These are phyloP conservation scores for Aeminium ludgeri DNA, from an alignment of 495 filamentous ascomycete species.

Conservation along the genomic window DNA sequence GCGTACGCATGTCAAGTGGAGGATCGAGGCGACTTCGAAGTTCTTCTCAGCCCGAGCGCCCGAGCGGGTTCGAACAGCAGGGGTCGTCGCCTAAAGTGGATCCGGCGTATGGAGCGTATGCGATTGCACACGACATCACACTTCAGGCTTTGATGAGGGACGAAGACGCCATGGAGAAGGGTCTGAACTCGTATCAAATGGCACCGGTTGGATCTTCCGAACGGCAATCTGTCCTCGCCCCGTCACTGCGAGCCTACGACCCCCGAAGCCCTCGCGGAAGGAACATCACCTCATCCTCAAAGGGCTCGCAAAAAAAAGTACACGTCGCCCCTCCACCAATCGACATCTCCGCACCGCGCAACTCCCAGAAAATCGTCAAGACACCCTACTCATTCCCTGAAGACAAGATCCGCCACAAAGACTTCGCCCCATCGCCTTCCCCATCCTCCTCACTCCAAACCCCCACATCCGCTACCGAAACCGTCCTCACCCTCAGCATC, in stretches of 20 bases:
- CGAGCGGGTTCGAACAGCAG: background rate
- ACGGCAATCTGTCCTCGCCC: slow-evolving; percentile 4
- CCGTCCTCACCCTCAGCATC: slow-evolving; percentile 15
- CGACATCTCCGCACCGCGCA: slow-evolving; percentile 8
- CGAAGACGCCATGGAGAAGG: slow-evolving; percentile 6
- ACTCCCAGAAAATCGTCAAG: slow-evolving; percentile 15
- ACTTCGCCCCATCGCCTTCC: slow-evolving; percentile 2
- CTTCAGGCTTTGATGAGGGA: slow-evolving; percentile 16
- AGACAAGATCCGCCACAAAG: slow-evolving; percentile 8
- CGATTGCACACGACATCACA: slow-evolving; percentile 18
- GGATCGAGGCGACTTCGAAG: slow-evolving; percentile 3
- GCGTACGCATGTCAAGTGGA: background rate
- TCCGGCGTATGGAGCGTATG: slow-evolving; percentile 14
- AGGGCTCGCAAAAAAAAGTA: slow-evolving; percentile 5
- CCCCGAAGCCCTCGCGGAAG: slow-evolving; percentile 8
- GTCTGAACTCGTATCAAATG: slow-evolving; percentile 8
- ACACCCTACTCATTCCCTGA: slow-evolving; percentile 16
- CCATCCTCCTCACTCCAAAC: background rate
- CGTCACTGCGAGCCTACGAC: slow-evolving; percentile 5
- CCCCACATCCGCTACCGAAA: slow-evolving; percentile 1
- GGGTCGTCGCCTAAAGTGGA: slow-evolving; percentile 7
- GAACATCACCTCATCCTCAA: slow-evolving; percentile 3
- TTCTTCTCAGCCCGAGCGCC: slow-evolving; percentile 1
- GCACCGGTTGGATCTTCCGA: slow-evolving; percentile 1
- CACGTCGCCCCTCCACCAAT: slow-evolving; percentile 18